A percentile compares a stretch with the other conserved stretches of the same genome.
Evolutionary conservation across 1,284 basidiomycete genomes (phyloP).

Genomic region (Sphaerobolus stellatus): DNA sequence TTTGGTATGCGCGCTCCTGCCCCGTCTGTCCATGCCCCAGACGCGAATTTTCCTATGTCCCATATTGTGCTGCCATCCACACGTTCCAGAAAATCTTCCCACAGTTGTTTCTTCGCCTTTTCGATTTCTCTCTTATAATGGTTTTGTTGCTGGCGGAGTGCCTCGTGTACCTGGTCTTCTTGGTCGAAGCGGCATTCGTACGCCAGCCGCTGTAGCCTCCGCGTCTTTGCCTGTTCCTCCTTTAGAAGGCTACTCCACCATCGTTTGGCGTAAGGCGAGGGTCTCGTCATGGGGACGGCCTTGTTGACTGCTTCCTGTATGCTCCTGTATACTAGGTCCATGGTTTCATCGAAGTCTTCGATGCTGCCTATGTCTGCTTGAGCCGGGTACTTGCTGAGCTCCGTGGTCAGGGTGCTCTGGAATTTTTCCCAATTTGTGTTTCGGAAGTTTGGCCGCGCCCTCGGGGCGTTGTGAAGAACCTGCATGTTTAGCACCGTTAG

Average conservation of each 20-base stretch:
- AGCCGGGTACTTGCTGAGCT: background rate
- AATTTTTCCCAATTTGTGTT: slow-evolving; percentile 27
- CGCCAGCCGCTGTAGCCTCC: slow-evolving; percentile 17
- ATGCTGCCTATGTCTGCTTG: slow-evolving; percentile 2
- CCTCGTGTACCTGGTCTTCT: slow-evolving; percentile 23
- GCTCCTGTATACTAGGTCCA: slow-evolving; percentile 11
- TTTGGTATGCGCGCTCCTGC: slow-evolving; percentile 28
- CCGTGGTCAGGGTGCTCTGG: slow-evolving; percentile 3
- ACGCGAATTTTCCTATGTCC: no score
- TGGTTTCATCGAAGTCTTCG: slow-evolving; percentile 13
- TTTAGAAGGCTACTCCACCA: slow-evolving; percentile 29
- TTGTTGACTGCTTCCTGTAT: slow-evolving; percentile 19
- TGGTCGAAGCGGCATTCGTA: slow-evolving; percentile 11
- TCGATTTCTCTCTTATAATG: no score
- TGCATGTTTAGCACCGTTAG: slow-evolving; percentile 13
- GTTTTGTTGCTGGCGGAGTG: slow-evolving; percentile 21
- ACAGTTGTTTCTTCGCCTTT: slow-evolving; percentile 27
- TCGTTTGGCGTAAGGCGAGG: slow-evolving; percentile 24
- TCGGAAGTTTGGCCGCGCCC: slow-evolving; percentile 20
- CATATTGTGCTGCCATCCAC: slow-evolving; percentile 20
- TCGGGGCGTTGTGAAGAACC: slow-evolving; percentile 5
- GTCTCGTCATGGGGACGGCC: slow-evolving; percentile 22
- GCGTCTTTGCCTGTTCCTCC: slow-evolving; percentile 15
- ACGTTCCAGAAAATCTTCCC: slow-evolving; percentile 29
- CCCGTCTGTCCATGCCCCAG: no score